These are phyloP conservation scores for Dothiorella sarmentorum DNA, from an alignment of 2,329 filamentous ascomycete genomes.

Conservation along the genomic window DNA sequence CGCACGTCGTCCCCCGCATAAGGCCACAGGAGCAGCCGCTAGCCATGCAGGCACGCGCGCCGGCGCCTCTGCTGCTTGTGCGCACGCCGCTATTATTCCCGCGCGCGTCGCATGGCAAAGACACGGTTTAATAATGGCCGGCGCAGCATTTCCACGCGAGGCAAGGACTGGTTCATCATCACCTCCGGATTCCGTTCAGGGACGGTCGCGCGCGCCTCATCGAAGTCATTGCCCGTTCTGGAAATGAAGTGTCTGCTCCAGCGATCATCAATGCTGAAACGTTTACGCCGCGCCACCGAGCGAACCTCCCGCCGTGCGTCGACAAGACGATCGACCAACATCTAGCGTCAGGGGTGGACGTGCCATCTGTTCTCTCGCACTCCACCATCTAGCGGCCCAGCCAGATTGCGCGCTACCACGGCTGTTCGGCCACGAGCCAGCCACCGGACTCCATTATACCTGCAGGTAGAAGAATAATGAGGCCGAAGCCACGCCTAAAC, in stretches of 20 bases:
- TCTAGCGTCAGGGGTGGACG: constrained; percentile 6
- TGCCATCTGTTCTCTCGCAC: constrained; percentile 4
- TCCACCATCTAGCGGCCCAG: too few relatives aligned
- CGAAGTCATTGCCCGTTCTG: background rate
- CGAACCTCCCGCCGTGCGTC: background rate
- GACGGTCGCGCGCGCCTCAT: background rate
- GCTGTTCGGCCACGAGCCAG: background rate
- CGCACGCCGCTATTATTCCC: background rate
- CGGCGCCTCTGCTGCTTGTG: constrained; percentile 4
- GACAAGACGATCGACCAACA: background rate
- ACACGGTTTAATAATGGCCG: constrained; percentile 8
- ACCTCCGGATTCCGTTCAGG: background rate
- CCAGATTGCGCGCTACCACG: background rate
- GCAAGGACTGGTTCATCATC: constrained; percentile 3
- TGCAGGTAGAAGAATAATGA: background rate
- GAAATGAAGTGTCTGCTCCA: background rate
- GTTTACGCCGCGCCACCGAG: background rate
- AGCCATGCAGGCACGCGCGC: constrained; percentile 13
- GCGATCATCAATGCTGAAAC: background rate
- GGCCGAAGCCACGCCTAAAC: background rate
- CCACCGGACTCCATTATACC: background rate
- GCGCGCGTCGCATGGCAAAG: background rate
- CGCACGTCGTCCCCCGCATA: constrained; percentile 11
- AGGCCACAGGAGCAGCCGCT: constrained; percentile 11
- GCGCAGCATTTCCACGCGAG: background rate